Evolutionary conservation across 345 rosid species (phyloP).

Genomic region (Syzygium oleosum): DNA sequence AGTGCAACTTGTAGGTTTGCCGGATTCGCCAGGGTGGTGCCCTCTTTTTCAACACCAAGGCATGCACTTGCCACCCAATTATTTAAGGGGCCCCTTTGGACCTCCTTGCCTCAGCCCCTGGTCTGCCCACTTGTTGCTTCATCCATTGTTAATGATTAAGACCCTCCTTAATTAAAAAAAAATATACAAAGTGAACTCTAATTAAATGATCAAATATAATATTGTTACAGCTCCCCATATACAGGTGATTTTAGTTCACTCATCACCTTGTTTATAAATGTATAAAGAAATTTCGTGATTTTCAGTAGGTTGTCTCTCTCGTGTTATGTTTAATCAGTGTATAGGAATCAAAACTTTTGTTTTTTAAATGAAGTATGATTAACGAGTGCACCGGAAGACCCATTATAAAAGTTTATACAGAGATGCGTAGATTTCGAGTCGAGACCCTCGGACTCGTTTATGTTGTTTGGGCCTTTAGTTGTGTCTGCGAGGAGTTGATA

Average conservation of each 20-base stretch:
- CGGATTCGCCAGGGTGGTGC: neutral
- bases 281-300: neutral
- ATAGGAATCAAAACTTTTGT: neutral
- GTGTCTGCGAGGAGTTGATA: neutral
- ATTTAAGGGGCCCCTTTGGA: neutral
- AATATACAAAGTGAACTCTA: neutral
- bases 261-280: neutral
- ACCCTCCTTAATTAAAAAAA: neutral
- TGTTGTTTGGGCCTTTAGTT: neutral
- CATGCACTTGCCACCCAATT: neutral
- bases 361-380: neutral
- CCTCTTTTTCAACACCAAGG: neutral
- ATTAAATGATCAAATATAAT: neutral
- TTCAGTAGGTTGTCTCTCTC: neutral
- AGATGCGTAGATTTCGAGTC: neutral
- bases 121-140: conserved; percentile 13
- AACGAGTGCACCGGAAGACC: neutral
- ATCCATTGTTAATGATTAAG: neutral
- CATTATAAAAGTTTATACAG: neutral
- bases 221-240: neutral
- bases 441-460: neutral
- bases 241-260: neutral
- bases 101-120: neutral
- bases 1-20: neutral
- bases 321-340: neutral